Conservation (phyloP, 169 alveolate species). For the Cryptosporidium felis region DNA sequence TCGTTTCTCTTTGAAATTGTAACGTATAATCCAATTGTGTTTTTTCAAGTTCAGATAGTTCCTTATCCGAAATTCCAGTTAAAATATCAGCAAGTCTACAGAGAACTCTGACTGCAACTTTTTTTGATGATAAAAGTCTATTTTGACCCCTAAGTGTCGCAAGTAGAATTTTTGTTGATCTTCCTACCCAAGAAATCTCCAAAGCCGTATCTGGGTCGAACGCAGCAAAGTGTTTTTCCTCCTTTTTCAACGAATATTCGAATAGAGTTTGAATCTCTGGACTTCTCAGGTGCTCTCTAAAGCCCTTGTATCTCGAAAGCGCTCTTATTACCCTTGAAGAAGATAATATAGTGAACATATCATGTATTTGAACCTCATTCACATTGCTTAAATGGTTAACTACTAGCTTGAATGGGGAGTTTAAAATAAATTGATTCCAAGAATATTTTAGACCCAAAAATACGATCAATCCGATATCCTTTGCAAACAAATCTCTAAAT, state of each 20-base stretch:
- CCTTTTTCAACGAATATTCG: conserved; percentile 60
- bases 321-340: conserved; percentile 60
- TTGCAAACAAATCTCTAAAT: conserved; percentile 45
- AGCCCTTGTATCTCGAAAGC: conserved; percentile 35
- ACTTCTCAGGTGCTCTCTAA: conserved; percentile 41
- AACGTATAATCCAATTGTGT: conserved; percentile 16
- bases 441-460: conserved; percentile 60
- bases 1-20: conserved; percentile 15
- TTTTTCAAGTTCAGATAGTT: conserved; percentile 18
- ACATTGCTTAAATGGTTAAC: conserved; percentile 29
- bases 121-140: conserved; percentile 50
- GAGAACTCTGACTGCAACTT: conserved; percentile 45
- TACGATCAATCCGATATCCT: conserved; percentile 32
- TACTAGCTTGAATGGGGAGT: conserved; percentile 30
- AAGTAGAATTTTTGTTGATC: conserved; percentile 11
- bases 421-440: conserved; percentile 52
- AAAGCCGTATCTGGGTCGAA: conserved; percentile 66
- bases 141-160: conserved; percentile 63
- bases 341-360: conserved; percentile 8
- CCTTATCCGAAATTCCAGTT: conserved; percentile 41
- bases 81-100: conserved; percentile 49
- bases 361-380: conserved; percentile 48
- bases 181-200: conserved; percentile 64
- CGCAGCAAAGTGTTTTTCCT: conserved; percentile 61
- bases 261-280: conserved; percentile 14